Evolutionary conservation across 2,329 filamentous ascomycete genomes (phyloP), one percentile per base, ranked within the genome.

Genomic region (Curvularia sp.): DNA sequence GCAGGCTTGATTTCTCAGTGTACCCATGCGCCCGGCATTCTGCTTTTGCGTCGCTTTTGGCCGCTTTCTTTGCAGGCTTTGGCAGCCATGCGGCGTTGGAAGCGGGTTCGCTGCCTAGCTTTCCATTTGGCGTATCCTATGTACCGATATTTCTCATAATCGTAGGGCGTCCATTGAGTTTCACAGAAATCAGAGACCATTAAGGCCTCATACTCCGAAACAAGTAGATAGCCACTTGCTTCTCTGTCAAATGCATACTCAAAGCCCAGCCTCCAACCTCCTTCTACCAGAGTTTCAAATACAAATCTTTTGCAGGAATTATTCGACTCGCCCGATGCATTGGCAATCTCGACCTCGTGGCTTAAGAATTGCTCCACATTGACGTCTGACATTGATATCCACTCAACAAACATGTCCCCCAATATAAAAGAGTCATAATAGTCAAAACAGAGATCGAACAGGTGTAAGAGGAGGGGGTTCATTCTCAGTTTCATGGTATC

Each of bases 31-130:
- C 63, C 56, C 1, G 60, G 60, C 49, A 66, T 60, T 42, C 15
- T 63, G 18, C 51, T 57, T 13, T 47, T 47, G 10, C 12, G 1
- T 12, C 28, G 19, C 36, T 60, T 61, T 45, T 59, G 54, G 0
- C 55, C 53, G 25, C 55, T 49, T 42, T 59, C 48, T 53, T 66
- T 64, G 19, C 64, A 59, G 8, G 28, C 53, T 49, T 64, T 64
- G 30, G 38, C 25, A 13, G 43, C 61, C 30, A 51, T 58, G 13
- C 49, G 53, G 18, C 55, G 55, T 5, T 55, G 9, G 36, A 50
- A 55, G 13, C 36, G 15, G 19, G 3, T 12, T 30, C 18, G 3
- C 43, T 3, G 3, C 18, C 19, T 25, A n/a, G 7, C n/a, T 30
- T 18, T 46, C 2, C 21, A 9, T 13, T 28, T 2, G 2, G 23